Base-by-base conservation (phyloP, 345 rosid species). In the Melaleuca quinquenervia region DNA sequence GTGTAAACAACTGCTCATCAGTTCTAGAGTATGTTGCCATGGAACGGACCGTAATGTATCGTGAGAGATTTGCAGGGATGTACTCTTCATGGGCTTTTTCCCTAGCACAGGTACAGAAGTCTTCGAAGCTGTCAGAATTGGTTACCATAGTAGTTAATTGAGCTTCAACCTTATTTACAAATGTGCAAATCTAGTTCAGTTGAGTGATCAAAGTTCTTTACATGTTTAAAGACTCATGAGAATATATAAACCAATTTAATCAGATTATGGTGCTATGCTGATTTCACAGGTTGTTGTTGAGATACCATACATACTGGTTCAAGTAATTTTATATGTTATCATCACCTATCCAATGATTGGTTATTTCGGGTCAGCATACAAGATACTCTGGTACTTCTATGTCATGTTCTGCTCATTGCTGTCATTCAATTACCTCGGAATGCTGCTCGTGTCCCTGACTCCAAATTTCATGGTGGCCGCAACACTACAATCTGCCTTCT, bases 41-140 rank as follows among this genome's bases (percentile, higher is more conserved):
- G 52, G 99, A 94, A 50, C 89, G 96, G 44, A 90, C 87, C 10
- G 96, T 94, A 24, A 87, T 94, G 92, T 94, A 95, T 85, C 91
- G 98, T 0, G 97, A 96, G 89, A 92, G 93, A 88, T 95, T 93
- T 87, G 97, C 97, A 1, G 98, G 97, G 70, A 96, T 93, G 98
- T 94, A 95, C 92, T 92, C 97, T 64, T 86, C 96, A 2, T 93
- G 93, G 92, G 90, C 95, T 18, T 94, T 89, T 86, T 92, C 98
- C 11, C 85, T 92, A 86, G 96, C 96, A 53, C 98, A 94, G 92
- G 97, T 92, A 84, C 11, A n/a, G 45, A 27, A 15, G 78, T 44
- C 22, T 56, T 32, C 27, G 50, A 52, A 36, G 11, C 64, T 18
- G 41, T 21, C 78, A 9, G 41, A 45, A 44, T 82, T 29, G 52